phyloP scores from a whole-genome alignment of 257 asterid species.

The Solanum tarapatanum region DNA sequence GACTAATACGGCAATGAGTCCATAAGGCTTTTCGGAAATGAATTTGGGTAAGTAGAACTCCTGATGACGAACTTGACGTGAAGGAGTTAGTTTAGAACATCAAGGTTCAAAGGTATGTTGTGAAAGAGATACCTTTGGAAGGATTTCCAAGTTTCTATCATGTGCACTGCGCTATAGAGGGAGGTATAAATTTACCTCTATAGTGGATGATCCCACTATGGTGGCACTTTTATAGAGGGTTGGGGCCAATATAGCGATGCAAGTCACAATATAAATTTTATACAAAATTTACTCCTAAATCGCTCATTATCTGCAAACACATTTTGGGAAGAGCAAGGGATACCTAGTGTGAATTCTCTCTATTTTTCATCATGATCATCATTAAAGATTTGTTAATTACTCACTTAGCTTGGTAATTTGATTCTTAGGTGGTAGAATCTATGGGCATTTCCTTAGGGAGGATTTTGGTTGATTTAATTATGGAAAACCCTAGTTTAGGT shows the following conservation, averaged over 20 bases:
- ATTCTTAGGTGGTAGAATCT: not conserved
- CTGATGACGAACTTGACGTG: not conserved
- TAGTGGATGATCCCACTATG: not conserved
- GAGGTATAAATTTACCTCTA: not conserved
- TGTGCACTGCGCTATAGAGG: not conserved
- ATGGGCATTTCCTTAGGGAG: not conserved
- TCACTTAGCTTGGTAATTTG: not conserved
- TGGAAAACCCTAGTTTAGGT: not conserved
- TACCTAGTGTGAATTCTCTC: not conserved
- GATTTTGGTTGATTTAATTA: not conserved
- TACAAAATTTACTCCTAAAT: not conserved
- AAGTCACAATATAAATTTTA: not conserved
- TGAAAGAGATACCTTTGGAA: not conserved
- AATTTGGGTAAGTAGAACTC: not conserved
- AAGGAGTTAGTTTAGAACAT: not conserved
- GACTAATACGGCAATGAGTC: not conserved
- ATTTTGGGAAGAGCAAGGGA: not conserved
- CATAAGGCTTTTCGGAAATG: not conserved
- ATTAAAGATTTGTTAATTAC: no score
- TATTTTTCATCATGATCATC: not conserved
- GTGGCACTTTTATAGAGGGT: not conserved
- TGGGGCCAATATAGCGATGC: not conserved
- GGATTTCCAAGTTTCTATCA: not conserved
- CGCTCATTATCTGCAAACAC: not conserved
- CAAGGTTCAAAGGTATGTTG: not conserved